A percentile compares a stretch with the other conserved stretches of the same genome.
phyloP scores from a whole-genome alignment of 2,329 filamentous ascomycete genomes.

The Colletotrichum endophyticum region DNA sequence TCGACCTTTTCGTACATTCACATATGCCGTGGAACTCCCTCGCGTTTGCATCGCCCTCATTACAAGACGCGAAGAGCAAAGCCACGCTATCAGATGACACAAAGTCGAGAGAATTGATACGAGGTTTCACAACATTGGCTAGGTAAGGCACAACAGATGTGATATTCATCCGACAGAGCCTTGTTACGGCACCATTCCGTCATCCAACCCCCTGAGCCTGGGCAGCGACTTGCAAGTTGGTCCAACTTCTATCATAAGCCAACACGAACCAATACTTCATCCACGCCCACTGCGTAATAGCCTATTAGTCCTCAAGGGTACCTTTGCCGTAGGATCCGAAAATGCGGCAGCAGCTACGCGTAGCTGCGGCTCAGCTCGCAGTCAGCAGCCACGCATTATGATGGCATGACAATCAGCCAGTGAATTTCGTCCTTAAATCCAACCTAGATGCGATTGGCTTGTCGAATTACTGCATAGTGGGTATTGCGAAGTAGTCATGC shows the following conservation, averaged over 20 bases:
- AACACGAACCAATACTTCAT: not conserved
- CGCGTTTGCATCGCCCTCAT: not conserved
- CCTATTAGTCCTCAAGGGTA: not conserved
- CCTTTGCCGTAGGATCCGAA: not conserved
- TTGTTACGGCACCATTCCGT: not conserved
- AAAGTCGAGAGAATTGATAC: not conserved
- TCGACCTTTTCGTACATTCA: accelerated
- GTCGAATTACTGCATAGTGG: not conserved
- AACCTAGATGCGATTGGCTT: not conserved
- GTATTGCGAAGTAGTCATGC: not conserved
- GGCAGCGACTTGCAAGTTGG: not conserved
- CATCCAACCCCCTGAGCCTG: not conserved
- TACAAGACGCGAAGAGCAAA: not conserved
- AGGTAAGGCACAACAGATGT: not conserved
- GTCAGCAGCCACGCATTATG: not conserved
- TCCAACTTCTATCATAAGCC: accelerated
- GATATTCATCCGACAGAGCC: not conserved
- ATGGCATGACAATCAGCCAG: not conserved
- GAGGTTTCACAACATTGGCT: not conserved
- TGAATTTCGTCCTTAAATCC: not conserved
- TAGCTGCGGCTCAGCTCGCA: not conserved
- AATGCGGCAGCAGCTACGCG: not conserved
- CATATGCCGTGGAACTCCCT: not conserved
- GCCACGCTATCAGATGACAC: not conserved
- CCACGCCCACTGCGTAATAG: not conserved